Evolutionary conservation across 495 filamentous ascomycete species (phyloP), one percentile per base, ranked within the genome.

Genomic region (Penicillium egyptiacum): DNA sequence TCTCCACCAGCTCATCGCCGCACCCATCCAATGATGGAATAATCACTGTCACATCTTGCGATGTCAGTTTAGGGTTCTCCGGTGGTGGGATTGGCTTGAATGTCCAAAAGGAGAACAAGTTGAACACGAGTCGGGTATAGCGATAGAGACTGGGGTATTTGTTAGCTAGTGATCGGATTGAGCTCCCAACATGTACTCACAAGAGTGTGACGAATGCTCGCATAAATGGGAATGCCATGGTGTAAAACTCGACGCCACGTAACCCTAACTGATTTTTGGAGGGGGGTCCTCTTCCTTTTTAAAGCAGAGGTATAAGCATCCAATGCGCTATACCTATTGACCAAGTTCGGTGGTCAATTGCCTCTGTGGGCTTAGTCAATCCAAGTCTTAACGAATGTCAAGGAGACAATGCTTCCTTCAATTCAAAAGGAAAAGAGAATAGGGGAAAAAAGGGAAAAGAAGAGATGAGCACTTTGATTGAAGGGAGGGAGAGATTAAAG

Each of bases 11-110:
- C 62, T 81, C 81, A 30, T 77, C 75, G 25, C 83, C 82, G 64
- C 83, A 82, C 17, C 81, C 82, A 48, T 87, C 83, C 56, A 90
- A 80, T 1, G 85, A 86, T 12, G 87, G 87, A 55, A 90, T 82
- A 60, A 91, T 86, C 39, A 90, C 84, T 22, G 88, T 87, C 57
- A 90, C 85, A 82, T 91, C 85, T 65, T 86, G 71, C 0, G 81
- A 75, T n/a, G 79, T 84, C 64, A 87, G 78, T 59, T 76, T 81
- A 11, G 88, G 86, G 31, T 83, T 81, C 23, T 83, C 78, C 12
- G 83, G 84, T 35, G 83, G 79, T 14, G 77, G 81, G 35, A 84
- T 82, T 30, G 88, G 85, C 60, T 78, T 82, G 63, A 86, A 86
- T 17, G 76, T 75, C 78, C 83, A 85, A 60, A 88, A 86, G 20